Evolutionary conservation across 192 early-diverging fungal species (phyloP), one percentile per base, ranked within the genome.

Genomic region (Backusella tuberculispora): DNA sequence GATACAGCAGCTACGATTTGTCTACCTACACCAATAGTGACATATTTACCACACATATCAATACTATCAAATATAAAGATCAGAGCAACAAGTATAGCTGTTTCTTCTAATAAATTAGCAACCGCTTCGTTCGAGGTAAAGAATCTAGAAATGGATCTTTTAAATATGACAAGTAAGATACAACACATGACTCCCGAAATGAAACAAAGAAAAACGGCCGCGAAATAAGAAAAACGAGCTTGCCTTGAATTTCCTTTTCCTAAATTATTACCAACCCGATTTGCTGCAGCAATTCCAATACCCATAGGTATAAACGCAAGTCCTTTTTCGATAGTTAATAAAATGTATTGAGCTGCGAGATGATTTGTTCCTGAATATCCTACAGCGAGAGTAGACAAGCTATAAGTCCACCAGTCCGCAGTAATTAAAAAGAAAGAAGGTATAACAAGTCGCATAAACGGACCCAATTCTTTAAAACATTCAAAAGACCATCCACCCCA

Each of bases 401-500:
- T 92, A 42, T 90, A 89, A 13, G 92, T 83, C 80, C 92, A 86
- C 87, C 92, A 92, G 74, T 95, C 95, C 7, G 88, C 86, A 69
- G 90, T 88, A 10, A 92, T 80, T 88, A 96, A 93, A 15, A 93
- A 74, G 4, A 93, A 87, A 13, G 94, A 93, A 0, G 95, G 92
- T 2, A 92, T 41, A 0, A 91, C 96, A 44, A 99, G 87, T 69
- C 81, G 85, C 68, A 88, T 14, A 64, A 92, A 86, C 6, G 82
- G 82, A 4, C 76, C 69, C 81, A 89, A 88, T 21, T 80, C 85
- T 40, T 85, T 73, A 47, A 96, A 77, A 2, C 92, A 89, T 21
- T 88, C 86, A 4, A 85, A 80, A 14, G 93, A 90, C 89, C 92
- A 95, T 17, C 95, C 96, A 56, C 94, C 95, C 96, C 94, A 99